Conservation (phyloP, 75 land plant species). For the Gnetum montanum region DNA sequence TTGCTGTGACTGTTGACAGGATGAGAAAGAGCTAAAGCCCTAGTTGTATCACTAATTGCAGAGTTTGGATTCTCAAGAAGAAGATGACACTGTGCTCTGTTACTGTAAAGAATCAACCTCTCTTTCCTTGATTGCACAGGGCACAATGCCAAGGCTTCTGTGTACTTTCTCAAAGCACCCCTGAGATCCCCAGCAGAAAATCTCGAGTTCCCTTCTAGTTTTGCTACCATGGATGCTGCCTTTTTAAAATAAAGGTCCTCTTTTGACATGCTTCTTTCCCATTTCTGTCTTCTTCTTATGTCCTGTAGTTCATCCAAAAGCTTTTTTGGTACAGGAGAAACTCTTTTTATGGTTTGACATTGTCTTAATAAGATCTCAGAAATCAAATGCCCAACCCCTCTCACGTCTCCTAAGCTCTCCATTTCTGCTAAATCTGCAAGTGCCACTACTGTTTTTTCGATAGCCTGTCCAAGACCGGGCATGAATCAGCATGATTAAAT, state of each 20-base stretch:
- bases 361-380: slow-evolving; percentile 25
- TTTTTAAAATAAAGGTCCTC: slow-evolving; percentile 29
- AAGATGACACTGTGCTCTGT: slow-evolving; percentile 68
- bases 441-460: slow-evolving; percentile 21
- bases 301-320: slow-evolving; percentile 13
- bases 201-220: slow-evolving; percentile 43
- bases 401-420: slow-evolving; percentile 13
- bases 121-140: slow-evolving; percentile 45
- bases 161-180: slow-evolving; percentile 34
- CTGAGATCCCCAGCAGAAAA: slow-evolving; percentile 41
- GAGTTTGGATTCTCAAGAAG: slow-evolving; percentile 32
- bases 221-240: slow-evolving; percentile 22
- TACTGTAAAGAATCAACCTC: slow-evolving; percentile 65
- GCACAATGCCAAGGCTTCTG: slow-evolving; percentile 48
- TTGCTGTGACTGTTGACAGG: slow-evolving; percentile 49
- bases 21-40: slow-evolving; percentile 45
- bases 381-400: slow-evolving; percentile 37
- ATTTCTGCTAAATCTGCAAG: slow-evolving; percentile 62
- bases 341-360: neutral
- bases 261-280: slow-evolving; percentile 30
- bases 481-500: slow-evolving; percentile 7
- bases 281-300: slow-evolving; percentile 16
- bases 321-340: slow-evolving; percentile 6
- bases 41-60: slow-evolving; percentile 60
- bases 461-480: slow-evolving; percentile 19